These are phyloP conservation scores for Entoloma clypeatum DNA, from an alignment of 1,284 basidiomycete species.

Conservation along the genomic window DNA sequence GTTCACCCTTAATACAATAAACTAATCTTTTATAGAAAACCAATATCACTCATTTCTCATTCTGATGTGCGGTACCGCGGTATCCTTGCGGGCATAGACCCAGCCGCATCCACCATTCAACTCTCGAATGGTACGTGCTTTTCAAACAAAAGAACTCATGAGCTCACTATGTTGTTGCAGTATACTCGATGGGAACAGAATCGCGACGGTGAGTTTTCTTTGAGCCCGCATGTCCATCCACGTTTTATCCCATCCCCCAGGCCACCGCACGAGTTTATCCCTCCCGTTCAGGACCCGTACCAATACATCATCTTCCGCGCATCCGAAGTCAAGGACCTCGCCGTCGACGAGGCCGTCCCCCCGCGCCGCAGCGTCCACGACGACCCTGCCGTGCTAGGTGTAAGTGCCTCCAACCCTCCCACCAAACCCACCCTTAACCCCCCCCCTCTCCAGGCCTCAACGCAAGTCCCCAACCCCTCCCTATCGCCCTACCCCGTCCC, in stretches of 20 bases:
- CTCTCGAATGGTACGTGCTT: conserved; percentile 70
- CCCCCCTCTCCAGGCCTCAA: conserved; percentile 25
- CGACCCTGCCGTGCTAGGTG: conserved; percentile 74
- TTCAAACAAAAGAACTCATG: neutral
- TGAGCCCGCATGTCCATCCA: neutral
- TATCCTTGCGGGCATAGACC: conserved; percentile 82
- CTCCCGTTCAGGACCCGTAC: conserved; percentile 74
- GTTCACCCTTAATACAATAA: neutral
- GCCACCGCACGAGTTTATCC: conserved; percentile 68
- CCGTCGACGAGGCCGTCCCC: conserved; percentile 66
- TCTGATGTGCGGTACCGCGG: conserved; percentile 89
- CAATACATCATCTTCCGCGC: conserved; percentile 82
- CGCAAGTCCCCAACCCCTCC: conserved; percentile 20
- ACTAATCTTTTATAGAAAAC: conserved; percentile 51
- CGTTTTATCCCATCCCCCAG: conserved; percentile 50
- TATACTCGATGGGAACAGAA: conserved; percentile 88
- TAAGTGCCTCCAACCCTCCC: conserved; percentile 37
- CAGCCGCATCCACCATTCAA: conserved; percentile 79
- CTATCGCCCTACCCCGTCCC: conserved; percentile 22
- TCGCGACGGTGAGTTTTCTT: conserved; percentile 61
- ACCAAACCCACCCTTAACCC: conserved; percentile 28
- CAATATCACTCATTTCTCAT: conserved; percentile 87
- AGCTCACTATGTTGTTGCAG: conserved; percentile 33
- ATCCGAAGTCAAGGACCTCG: conserved; percentile 76
- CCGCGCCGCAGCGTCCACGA: conserved; percentile 63